phyloP scores from a whole-genome alignment of 2,329 filamentous ascomycete species.

The Metarhizium anisopliae region DNA sequence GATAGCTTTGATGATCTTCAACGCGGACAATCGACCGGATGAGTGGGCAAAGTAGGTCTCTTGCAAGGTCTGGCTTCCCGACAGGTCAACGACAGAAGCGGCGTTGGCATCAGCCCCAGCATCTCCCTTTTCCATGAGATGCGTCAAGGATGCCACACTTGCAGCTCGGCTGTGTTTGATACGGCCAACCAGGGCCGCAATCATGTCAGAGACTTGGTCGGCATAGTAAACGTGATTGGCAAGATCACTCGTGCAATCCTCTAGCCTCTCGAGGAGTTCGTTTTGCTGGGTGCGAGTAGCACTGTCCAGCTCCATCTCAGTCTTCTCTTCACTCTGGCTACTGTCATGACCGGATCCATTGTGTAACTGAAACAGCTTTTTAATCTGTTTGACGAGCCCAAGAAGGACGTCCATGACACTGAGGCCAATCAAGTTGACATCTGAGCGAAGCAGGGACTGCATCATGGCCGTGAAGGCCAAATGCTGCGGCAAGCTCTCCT shows the following conservation, averaged over 20 bases:
- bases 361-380: slow-evolving; percentile 62
- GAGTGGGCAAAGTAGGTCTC: slow-evolving; percentile 46
- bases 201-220: slow-evolving; percentile 93
- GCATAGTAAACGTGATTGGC: slow-evolving; percentile 95
- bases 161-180: slow-evolving; percentile 55
- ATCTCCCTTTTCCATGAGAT: slow-evolving; percentile 34
- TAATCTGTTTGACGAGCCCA: slow-evolving; percentile 75
- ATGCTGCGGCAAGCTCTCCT: slow-evolving; percentile 65
- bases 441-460: slow-evolving; percentile 72
- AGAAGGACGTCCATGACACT: slow-evolving; percentile 93
- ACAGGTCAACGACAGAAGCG: slow-evolving; percentile 28
- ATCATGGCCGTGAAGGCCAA: slow-evolving; percentile 70
- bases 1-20: slow-evolving; percentile 75
- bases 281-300: slow-evolving; percentile 38
- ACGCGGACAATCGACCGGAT: slow-evolving; percentile 52
- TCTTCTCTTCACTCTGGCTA: slow-evolving; percentile 23
- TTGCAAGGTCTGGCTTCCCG: slow-evolving; percentile 33
- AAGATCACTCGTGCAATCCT: slow-evolving; percentile 79
- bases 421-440: slow-evolving; percentile 87
- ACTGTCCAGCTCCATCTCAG: slow-evolving; percentile 22
- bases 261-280: slow-evolving; percentile 60
- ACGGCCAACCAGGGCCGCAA: slow-evolving; percentile 67
- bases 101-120: slow-evolving; percentile 21
- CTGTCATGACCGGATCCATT: slow-evolving; percentile 25
- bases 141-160: slow-evolving; percentile 34